Conservation (phyloP, 108 stramenopile genomes). For the Fistulifera pelliculosa region DNA sequence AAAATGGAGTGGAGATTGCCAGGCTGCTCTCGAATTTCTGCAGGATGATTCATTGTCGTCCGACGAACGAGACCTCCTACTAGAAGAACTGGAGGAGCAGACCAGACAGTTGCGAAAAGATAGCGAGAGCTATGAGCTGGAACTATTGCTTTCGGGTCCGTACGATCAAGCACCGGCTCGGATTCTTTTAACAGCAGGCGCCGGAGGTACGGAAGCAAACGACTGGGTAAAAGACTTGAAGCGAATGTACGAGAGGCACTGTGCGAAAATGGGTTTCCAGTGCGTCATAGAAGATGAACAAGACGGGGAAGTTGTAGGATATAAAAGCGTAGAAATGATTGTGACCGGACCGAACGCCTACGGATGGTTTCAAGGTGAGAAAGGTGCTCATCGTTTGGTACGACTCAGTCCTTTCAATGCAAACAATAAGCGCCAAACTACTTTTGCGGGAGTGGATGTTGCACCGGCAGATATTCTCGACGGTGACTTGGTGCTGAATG, state of each 20-base stretch:
- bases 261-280: conserved; percentile 50
- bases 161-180: conserved; percentile 71
- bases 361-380: conserved; percentile 87
- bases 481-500: conserved; percentile 51
- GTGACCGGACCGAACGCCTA: conserved; percentile 41
- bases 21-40: conserved; percentile 52
- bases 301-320: conserved; percentile 77
- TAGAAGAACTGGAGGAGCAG: conserved; percentile 41
- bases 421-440: conserved; percentile 92
- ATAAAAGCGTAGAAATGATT: conserved; percentile 78
- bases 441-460: conserved; percentile 93
- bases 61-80: conserved; percentile 36
- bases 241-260: conserved; percentile 78
- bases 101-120: conserved; percentile 32
- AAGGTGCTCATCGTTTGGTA: conserved; percentile 92
- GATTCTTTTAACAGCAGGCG: conserved; percentile 92
- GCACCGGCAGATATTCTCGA: conserved; percentile 59
- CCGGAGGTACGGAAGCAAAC: conserved; percentile 94
- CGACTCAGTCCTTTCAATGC: conserved; percentile 89
- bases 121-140: conserved; percentile 50
- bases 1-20: conserved; percentile 32
- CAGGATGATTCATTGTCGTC: conserved; percentile 8
- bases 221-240: conserved; percentile 83
- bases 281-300: conserved; percentile 38
- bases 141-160: conserved; percentile 58